Conservation (phyloP, 2,329 filamentous ascomycete species). For the Xylariaceae sp. region DNA sequence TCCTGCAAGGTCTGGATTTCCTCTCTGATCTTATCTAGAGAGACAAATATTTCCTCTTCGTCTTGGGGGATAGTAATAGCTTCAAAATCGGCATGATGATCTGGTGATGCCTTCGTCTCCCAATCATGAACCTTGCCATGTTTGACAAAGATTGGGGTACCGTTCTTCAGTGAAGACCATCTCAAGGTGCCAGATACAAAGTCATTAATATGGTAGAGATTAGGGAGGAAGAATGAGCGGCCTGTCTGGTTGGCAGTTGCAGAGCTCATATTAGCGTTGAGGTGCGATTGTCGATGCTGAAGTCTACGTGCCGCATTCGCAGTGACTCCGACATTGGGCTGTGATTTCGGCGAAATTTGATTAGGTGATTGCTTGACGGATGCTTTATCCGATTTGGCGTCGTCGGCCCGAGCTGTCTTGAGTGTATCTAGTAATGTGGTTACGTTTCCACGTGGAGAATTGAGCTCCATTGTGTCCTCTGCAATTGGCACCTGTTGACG, state of each 20-base stretch:
- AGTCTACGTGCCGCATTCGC: conserved; percentile 28
- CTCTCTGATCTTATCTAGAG: conserved; percentile 66
- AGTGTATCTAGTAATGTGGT: conserved; percentile 42
- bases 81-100: conserved; percentile 56
- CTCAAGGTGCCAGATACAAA: conserved; percentile 61
- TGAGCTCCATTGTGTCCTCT: conserved; percentile 29
- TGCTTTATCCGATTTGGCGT: conserved; percentile 29
- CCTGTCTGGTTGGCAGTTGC: conserved; percentile 49
- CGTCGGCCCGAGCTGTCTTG: conserved; percentile 38
- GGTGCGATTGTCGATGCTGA: conserved; percentile 28
- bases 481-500: conserved; percentile 22
- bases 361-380: conserved; percentile 24
- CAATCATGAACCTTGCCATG: conserved; percentile 57
- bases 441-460: conserved; percentile 40
- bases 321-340: conserved; percentile 22
- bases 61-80: conserved; percentile 57
- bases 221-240: conserved; percentile 61
- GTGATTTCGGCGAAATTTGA: conserved; percentile 24
- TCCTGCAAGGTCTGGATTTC: conserved; percentile 62
- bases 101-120: conserved; percentile 42
- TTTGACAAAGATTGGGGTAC: conserved; percentile 62
- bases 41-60: conserved; percentile 64
- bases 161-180: conserved; percentile 58
- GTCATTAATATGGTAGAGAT: conserved; percentile 61
- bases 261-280: conserved; percentile 26